Percentiles rank a stretch among this genome's conserved stretches.
These are phyloP conservation scores for Rhizopogon rudus DNA, from an alignment of 768 basidiomycete genomes.

Conservation along the genomic window DNA sequence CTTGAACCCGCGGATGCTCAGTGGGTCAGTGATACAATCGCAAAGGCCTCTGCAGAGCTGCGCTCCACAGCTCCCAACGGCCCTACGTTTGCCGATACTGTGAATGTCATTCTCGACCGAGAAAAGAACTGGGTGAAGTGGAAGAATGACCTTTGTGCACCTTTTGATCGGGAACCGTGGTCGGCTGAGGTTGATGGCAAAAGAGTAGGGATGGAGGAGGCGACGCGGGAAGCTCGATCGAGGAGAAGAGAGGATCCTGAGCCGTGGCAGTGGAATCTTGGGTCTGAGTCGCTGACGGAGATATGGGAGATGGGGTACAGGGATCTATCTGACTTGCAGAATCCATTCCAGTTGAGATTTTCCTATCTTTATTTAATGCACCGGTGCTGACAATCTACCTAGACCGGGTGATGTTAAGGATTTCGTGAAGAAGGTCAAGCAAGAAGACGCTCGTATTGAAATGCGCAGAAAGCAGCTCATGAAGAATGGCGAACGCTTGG, in stretches of 20 bases:
- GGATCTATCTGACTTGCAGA: slow-evolving; percentile 55
- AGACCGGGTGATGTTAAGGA: slow-evolving; percentile 74
- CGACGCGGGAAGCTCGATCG: slow-evolving; percentile 45
- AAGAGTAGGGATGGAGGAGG: slow-evolving; percentile 56
- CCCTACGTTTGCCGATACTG: slow-evolving; percentile 70
- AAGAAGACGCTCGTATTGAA: slow-evolving; percentile 59
- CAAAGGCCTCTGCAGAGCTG: slow-evolving; percentile 50
- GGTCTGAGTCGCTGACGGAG: slow-evolving; percentile 68
- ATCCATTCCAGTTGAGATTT: slow-evolving; percentile 57
- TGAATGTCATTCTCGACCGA: slow-evolving; percentile 64
- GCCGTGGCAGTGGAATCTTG: slow-evolving; percentile 62
- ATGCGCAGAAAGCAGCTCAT: slow-evolving; percentile 38
- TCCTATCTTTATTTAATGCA: not conserved
- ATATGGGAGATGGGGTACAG: slow-evolving; percentile 83
- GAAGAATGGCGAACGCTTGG: slow-evolving; percentile 32
- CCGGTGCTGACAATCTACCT: slow-evolving; percentile 3
- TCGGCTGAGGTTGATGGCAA: slow-evolving; percentile 40
- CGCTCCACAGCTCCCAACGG: slow-evolving; percentile 77
- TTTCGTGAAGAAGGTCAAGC: slow-evolving; percentile 66
- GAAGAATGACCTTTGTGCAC: slow-evolving; percentile 79
- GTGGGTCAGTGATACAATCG: slow-evolving; percentile 72
- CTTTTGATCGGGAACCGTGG: slow-evolving; percentile 76
- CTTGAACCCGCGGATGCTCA: slow-evolving; percentile 61
- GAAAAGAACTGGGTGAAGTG: slow-evolving; percentile 90
- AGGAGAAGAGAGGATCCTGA: slow-evolving; percentile 54